Conservation (phyloP, 2,329 filamentous ascomycete species). For the Alternaria viburni region DNA sequence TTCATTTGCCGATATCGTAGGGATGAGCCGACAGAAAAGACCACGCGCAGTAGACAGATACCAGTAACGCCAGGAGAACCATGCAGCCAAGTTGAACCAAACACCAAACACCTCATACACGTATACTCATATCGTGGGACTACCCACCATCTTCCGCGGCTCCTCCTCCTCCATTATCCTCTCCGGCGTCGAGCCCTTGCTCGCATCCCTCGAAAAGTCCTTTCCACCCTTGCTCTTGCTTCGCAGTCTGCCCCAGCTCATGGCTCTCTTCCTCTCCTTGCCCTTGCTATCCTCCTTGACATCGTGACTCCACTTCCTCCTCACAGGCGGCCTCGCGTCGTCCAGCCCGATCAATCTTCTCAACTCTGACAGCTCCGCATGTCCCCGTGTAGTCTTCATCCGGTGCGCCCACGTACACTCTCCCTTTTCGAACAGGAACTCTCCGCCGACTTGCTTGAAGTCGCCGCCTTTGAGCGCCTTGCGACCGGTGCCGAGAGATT, state of each 20-base stretch:
- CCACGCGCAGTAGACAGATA: background rate
- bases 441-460: conserved; percentile 73
- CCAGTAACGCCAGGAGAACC: background rate
- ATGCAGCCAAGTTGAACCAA: background rate
- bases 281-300: conserved; percentile 30
- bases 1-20: background rate
- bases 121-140: conserved; percentile 5
- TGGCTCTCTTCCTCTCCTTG: conserved; percentile 29
- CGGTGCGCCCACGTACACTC: conserved; percentile 79
- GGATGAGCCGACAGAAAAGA: background rate
- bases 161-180: conserved; percentile 31
- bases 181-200: conserved; percentile 26
- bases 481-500: conserved; percentile 65
- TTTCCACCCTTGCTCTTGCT: conserved; percentile 35
- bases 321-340: conserved; percentile 30
- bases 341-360: conserved; percentile 64
- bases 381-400: conserved; percentile 80
- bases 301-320: conserved; percentile 45
- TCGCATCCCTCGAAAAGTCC: conserved; percentile 18
- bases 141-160: conserved; percentile 11
- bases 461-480: conserved; percentile 71
- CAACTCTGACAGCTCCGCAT: conserved; percentile 73
- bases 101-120: background rate
- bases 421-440: conserved; percentile 78
- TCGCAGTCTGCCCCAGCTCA: conserved; percentile 36